phyloP scores from a whole-genome alignment of 1,284 basidiomycete species.

The Ganoderma multipileum region DNA sequence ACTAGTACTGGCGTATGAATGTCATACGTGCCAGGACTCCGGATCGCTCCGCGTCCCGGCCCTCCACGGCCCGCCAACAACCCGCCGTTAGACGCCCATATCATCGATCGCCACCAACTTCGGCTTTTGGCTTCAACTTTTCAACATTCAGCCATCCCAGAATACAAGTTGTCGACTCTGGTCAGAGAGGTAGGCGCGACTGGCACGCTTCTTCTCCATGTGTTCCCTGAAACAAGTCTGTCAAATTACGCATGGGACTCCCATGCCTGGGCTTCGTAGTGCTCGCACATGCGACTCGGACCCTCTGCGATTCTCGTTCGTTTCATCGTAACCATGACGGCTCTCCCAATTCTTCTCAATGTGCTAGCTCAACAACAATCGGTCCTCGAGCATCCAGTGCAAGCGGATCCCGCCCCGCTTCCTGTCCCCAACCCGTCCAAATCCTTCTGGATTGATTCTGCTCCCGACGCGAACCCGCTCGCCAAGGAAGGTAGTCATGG shows the following conservation, averaged over 20 bases:
- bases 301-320: neutral
- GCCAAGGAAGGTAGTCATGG: constrained; percentile 69
- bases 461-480: constrained; percentile 66
- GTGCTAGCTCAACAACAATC: constrained; percentile 33
- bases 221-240: too few relatives aligned
- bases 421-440: constrained; percentile 68
- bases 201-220: too few relatives aligned
- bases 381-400: constrained; percentile 23
- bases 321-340: constrained; percentile 25
- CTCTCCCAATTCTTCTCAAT: constrained; percentile 33
- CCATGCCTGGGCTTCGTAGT: neutral
- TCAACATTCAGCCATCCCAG: too few relatives aligned
- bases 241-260: neutral
- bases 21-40: neutral
- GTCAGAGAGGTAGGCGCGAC: too few relatives aligned
- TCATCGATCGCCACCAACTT: too few relatives aligned
- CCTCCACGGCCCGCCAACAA: too few relatives aligned
- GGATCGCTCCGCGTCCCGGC: too few relatives aligned
- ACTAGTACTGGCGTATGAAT: too few relatives aligned
- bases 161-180: too few relatives aligned
- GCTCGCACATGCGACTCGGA: neutral
- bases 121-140: too few relatives aligned
- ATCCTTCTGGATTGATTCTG: constrained; percentile 72
- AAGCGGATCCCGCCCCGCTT: constrained; percentile 39
- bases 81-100: too few relatives aligned